Percentiles rank a stretch among this genome's conserved stretches.
Evolutionary conservation across 148 eudicot genomes (phyloP).

Genomic region (Agrostemma githago): DNA sequence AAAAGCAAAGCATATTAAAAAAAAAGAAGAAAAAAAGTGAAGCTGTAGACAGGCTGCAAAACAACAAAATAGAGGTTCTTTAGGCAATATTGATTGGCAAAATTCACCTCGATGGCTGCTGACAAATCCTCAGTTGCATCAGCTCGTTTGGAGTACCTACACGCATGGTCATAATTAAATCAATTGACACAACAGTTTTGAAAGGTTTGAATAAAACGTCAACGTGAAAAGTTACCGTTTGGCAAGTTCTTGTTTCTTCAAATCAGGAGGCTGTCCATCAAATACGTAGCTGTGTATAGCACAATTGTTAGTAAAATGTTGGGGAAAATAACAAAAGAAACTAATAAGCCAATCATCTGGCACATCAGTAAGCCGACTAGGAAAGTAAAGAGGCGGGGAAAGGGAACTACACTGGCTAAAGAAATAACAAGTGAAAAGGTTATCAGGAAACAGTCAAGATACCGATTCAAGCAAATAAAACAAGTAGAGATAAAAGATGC

Average conservation of each 20-base stretch:
- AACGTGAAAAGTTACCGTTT: conserved; percentile 54
- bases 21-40: neutral
- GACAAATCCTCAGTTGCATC: conserved; percentile 86
- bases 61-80: neutral
- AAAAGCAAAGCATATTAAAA: conserved; percentile 9
- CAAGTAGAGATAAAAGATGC: neutral
- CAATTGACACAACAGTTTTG: neutral
- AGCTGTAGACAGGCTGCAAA: conserved; percentile 8
- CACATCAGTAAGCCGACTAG: neutral
- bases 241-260: conserved; percentile 98
- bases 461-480: neutral
- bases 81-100: neutral
- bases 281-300: conserved; percentile 73
- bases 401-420: neutral
- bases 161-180: conserved; percentile 18
- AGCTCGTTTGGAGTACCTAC: conserved; percentile 74
- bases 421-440: neutral
- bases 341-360: neutral
- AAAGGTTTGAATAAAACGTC: neutral
- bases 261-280: conserved; percentile 92
- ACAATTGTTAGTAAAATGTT: conserved; percentile 5
- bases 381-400: neutral
- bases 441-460: neutral
- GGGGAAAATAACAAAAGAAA: conserved; percentile 8
- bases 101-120: conserved; percentile 70